Evolutionary conservation across 345 rosid species (phyloP), one percentile per base, ranked within the genome.

Genomic region (Syzygium jambos): DNA sequence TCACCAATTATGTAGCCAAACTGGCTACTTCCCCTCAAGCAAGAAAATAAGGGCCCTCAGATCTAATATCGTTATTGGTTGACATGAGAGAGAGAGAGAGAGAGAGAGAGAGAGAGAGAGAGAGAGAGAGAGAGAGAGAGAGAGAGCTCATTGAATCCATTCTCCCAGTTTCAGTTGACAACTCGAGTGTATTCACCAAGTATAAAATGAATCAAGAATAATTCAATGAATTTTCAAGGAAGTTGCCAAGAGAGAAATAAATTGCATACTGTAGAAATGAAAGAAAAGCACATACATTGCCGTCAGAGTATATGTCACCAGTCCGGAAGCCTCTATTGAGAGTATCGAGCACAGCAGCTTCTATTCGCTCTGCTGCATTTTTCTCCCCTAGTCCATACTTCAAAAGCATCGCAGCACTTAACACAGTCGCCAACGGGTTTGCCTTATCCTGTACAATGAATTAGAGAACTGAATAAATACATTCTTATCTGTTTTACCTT

Each of bases 391-490:
- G 91, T 34, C 99, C 99, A 89, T 96, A 98, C 90, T 91, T 98
- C 93, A 98, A 91, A 91, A 98, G 98, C 99, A 98, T 95, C 27
- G 99, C 99, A 85, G 96, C 95, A 88, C 99, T 96, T 78, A 98
- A 97, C 77, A 98, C 87, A 22, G 99, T 95, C 85, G 99, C 99
- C 89, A 98, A 91, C 6, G 99, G 99, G 88, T 98, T 98, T 89
- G 99, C 98, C 90, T 98, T 95, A 86, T 98, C 99, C 99, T 97
- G 93, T 59, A 91, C 46, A 53, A 88, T 30, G 43, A 84, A 85
- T 41, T 84, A 29, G 41, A 27, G 34, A 27, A 43, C 49, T 77
- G 22, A 78, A 78, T 51, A 23, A 54, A 13, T 6, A n/a, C 29
- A 52, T 30, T 38, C 9, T 53, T 34, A 51, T 22, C 16, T 12